Evolutionary conservation across 2,329 filamentous ascomycete species (phyloP), one percentile per base, ranked within the genome.

Genomic region (Paraconiothyrium brasiliense): DNA sequence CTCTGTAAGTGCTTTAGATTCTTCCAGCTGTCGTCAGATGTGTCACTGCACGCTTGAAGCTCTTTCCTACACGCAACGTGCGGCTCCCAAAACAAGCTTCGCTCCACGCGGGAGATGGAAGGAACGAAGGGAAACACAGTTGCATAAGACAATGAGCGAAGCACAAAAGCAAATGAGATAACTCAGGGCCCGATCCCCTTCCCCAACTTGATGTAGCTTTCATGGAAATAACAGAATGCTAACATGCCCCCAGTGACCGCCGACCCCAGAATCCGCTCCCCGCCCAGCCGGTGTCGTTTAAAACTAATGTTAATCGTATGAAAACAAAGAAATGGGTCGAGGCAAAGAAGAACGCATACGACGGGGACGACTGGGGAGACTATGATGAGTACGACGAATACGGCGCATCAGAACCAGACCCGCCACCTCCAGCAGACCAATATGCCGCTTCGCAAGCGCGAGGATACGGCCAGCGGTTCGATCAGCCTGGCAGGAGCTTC

Each of bases 281-380:
- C 44, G 62, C 69, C 34, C 83, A 83, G 57, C 80, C 84, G 30
- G 78, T 86, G 32, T 86, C 85, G 30, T 97, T 94, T 80, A 91
- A 92, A 76, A 88, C 93, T 55, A 96, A 97, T 77, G 89, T 97
- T 52, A 94, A 92, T 80, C 89, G 94, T 64, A 87, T 89, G 59
- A 97, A 97, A 82, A 97, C 94, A 58, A 92, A 90, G 80, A 97
- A 97, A 86, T 98, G 94, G 94, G 90, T 94, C 41, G 91, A 97
- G 72, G 94, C 94, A 39, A 94, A 94, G 78, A 85, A 88, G 61
- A 89, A 91, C 70, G 92, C 88, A 74, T 98, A 98, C 74, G 94
- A 94, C 72, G 94, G 94, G 65, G 93, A 96, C 71, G 94, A 97
- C 74, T 97, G 94, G 94, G 94, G 93, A 39, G 90, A 87, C 47